These are phyloP conservation scores for Pseudonitzschia delicatissima DNA, from an alignment of 108 stramenopile genomes.

Conservation along the genomic window DNA sequence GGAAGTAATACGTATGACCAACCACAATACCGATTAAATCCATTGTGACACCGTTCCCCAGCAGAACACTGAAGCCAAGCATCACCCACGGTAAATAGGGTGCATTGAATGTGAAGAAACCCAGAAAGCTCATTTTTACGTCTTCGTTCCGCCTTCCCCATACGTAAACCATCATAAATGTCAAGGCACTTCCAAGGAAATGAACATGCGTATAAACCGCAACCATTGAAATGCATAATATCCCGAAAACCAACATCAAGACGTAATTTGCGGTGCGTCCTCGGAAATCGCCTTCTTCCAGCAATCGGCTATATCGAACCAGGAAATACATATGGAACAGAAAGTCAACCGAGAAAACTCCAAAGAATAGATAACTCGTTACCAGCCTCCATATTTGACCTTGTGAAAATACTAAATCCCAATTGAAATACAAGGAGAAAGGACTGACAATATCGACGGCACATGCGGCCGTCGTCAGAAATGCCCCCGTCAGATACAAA, in stretches of 20 bases:
- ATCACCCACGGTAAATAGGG: conserved; percentile 98
- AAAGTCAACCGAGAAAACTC: conserved; percentile 94
- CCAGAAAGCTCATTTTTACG: conserved; percentile 92
- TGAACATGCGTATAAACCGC: conserved; percentile 84
- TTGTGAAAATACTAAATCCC: conserved; percentile 76
- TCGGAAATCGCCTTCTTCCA: conserved; percentile 91
- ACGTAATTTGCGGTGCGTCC: conserved; percentile 92
- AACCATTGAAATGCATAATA: conserved; percentile 67
- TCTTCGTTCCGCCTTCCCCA: conserved; percentile 90
- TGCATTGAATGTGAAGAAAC: conserved; percentile 92
- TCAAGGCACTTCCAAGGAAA: conserved; percentile 90
- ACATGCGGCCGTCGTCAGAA: conserved; percentile 92
- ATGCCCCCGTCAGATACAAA: conserved; percentile 93
- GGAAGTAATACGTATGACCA: conserved; percentile 97
- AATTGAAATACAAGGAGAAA: conserved; percentile 93
- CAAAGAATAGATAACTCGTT: conserved; percentile 97
- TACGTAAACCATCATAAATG: conserved; percentile 99
- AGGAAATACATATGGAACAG: conserved; percentile 99
- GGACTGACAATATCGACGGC: conserved; percentile 88
- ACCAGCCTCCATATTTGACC: conserved; percentile 96
- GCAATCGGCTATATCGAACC: conserved; percentile 87
- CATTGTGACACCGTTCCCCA: conserved; percentile 82
- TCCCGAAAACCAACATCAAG: conserved; percentile 90
- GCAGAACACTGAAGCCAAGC: conserved; percentile 79
- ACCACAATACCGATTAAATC: conserved; percentile 94